A percentile compares a stretch with the other conserved stretches of the same genome.
Evolutionary conservation across 768 basidiomycete species (phyloP).

Genomic region (Tephrocybe sp.): DNA sequence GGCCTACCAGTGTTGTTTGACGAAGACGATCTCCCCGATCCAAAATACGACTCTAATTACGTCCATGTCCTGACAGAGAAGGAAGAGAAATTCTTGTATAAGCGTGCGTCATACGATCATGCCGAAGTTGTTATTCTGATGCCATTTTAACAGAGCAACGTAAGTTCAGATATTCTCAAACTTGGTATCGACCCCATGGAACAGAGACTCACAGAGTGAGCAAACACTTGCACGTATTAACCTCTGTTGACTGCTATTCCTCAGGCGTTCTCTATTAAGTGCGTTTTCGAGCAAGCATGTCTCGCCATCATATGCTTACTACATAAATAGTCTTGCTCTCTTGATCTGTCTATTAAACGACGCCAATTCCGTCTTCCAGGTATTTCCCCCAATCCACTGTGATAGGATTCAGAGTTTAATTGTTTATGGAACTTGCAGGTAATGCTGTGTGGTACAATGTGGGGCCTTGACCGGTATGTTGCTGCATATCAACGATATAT

Average conservation of each 20-base stretch:
- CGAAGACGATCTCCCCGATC: slow-evolving; percentile 80
- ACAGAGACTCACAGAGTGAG: slow-evolving; percentile 75
- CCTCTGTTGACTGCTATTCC: slow-evolving; percentile 5
- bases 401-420: background rate
- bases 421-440: slow-evolving; percentile 33
- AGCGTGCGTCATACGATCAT: slow-evolving; percentile 46
- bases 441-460: slow-evolving; percentile 76
- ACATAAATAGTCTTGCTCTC: slow-evolving; percentile 55
- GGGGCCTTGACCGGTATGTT: slow-evolving; percentile 66
- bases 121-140: slow-evolving; percentile 1
- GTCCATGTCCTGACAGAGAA: slow-evolving; percentile 67
- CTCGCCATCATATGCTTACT: slow-evolving; percentile 1
- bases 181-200: slow-evolving; percentile 87
- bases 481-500: background rate
- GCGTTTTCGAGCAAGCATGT: slow-evolving; percentile 69
- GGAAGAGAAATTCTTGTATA: slow-evolving; percentile 63
- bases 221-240: slow-evolving; percentile 1
- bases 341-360: slow-evolving; percentile 73
- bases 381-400: slow-evolving; percentile 16
- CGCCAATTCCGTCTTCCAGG: slow-evolving; percentile 82
- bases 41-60: slow-evolving; percentile 66
- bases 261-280: slow-evolving; percentile 28
- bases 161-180: slow-evolving; percentile 69
- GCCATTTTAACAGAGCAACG: slow-evolving; percentile 50
- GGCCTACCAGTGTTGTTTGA: slow-evolving; percentile 72